Conservation (phyloP, 768 basidiomycete species). For the Amanita subjunquillea region DNA sequence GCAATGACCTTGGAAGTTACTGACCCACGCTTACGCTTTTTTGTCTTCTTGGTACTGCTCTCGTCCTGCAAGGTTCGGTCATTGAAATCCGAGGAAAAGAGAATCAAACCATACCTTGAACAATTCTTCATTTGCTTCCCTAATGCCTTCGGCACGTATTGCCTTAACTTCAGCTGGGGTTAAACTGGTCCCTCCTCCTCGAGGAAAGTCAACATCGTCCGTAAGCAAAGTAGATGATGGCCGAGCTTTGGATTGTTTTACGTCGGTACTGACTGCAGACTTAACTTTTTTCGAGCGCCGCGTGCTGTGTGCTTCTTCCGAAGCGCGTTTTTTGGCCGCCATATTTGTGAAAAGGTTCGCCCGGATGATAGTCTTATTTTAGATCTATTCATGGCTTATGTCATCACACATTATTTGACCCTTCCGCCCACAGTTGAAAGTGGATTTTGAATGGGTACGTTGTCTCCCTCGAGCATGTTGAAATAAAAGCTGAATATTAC, state of each 20-base stretch:
- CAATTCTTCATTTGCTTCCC: slow-evolving; percentile 76
- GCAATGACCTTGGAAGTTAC: slow-evolving; percentile 23
- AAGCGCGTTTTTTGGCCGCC: slow-evolving; percentile 49
- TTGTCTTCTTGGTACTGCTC: slow-evolving; percentile 27
- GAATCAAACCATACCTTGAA: slow-evolving; percentile 40
- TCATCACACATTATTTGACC: not conserved
- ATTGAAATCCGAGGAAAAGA: not conserved
- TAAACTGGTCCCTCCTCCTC: slow-evolving; percentile 85
- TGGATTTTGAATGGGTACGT: slow-evolving; percentile 26
- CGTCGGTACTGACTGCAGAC: slow-evolving; percentile 22
- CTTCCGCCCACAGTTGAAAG: not conserved
- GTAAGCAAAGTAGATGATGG: slow-evolving; percentile 24
- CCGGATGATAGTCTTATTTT: not conserved
- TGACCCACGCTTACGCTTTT: slow-evolving; percentile 38
- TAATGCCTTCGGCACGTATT: slow-evolving; percentile 72
- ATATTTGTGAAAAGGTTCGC: slow-evolving; percentile 14
- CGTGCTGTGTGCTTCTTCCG: slow-evolving; percentile 40
- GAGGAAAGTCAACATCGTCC: slow-evolving; percentile 88
- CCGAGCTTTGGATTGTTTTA: slow-evolving; percentile 13
- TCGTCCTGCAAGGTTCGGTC: slow-evolving; percentile 24
- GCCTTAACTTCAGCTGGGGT: slow-evolving; percentile 86
- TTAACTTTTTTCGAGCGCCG: slow-evolving; percentile 58
- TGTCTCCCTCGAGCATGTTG: not conserved
- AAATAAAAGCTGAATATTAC: slow-evolving; percentile 6
- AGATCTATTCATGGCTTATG: not conserved